Base-by-base conservation (phyloP, 208 protist species). In the Herpetomonas samuelpessoai region DNA sequence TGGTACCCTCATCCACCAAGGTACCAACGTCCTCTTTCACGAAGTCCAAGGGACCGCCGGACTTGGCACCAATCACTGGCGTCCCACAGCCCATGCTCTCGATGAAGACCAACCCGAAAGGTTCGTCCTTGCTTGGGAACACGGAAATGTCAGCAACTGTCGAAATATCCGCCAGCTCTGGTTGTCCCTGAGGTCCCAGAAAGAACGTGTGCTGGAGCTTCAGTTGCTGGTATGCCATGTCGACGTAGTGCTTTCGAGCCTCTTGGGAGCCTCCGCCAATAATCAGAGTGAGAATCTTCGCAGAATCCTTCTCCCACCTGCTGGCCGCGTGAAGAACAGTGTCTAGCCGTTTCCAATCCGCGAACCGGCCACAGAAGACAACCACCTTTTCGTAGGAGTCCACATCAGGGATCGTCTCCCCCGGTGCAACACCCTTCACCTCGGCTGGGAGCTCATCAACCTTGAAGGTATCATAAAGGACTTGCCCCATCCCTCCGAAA, bases 1-100 rank as follows among this genome's bases (percentile, higher is more conserved):
- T 81, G 1, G 71, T 77, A 24, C 79, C 83, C 49, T 91, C 83
- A 3, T 91, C 76, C 18, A 91, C 76, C 21, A 91, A 68, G 2
- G 52, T 57, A n/a, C 83, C 83, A 29, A 91, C 83, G 2, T 83
- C 62, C 19, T 81, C 69, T 18, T 72, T 87, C 16, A 91, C 68
- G 50, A 91, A 91, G 52, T 91, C 83, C n/a, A 91, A 68, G 21
- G 83, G 83, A 12, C 83, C 83, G 31, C 83, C 83, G 3, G 83
- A 91, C 59, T 88, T 84, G 22, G 83, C 83, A 48, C 83, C 83
- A 26, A 91, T 85, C 25, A 88, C 83, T 2, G 83, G 83, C 14
- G 83, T 91, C 21, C 83, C 83, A 30, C 83, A 91, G 6, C 78
- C 83, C 83, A 91, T 91, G 64, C 80, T 87, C 58, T 91, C 83